Base-by-base conservation (phyloP, 169 alveolate species). In the Cryptosporidium xiaoi region DNA sequence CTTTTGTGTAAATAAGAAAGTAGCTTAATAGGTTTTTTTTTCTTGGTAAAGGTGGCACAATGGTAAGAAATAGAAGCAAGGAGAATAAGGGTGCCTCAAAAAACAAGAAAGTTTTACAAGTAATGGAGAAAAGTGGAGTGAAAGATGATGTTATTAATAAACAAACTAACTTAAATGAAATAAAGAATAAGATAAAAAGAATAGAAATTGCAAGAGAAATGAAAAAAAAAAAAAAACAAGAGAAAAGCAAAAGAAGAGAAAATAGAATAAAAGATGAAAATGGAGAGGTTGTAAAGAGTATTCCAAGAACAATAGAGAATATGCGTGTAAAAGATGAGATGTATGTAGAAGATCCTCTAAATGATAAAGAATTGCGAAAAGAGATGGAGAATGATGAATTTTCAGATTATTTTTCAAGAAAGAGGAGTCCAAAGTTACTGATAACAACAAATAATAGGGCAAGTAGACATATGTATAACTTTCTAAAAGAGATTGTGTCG, bases 381-480 rank as follows among this genome's bases (percentile, higher is more conserved):
- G 97, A 95, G 44, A 95, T 94, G 91, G 91, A 90, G 29, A 91
- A 92, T 48, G 99, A 97, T 90, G 99, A 97, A 92, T 97, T 96
- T 90, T 84, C 94, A 62, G 94, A 92, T 34, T 96, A 95, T 91
- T 97, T 94, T 89, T 92, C 94, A 82, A 93, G 91, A 40, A 92
- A 92, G 48, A 85, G 92, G 60, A 90, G 93, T 34, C 99, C 99
- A 15, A 96, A 96, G 83, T 94, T 97, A 44, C 83, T 96, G 31
- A 91, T 97, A 82, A 96, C 98, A 3, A 95, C 99, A 5, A 92
- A 93, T 40, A 92, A 95, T 82, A 93, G 96, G 55, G 97, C 98
- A 27, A 83, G 94, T 24, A 90, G 91, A 83, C 83, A 93, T 56
- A 68, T 96, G 67, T 94, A 94, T 62, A 92, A 92, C 58, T 97